Evolutionary conservation across 352 stramenopile genomes (phyloP).

Genomic region (Lagenidium sp.): DNA sequence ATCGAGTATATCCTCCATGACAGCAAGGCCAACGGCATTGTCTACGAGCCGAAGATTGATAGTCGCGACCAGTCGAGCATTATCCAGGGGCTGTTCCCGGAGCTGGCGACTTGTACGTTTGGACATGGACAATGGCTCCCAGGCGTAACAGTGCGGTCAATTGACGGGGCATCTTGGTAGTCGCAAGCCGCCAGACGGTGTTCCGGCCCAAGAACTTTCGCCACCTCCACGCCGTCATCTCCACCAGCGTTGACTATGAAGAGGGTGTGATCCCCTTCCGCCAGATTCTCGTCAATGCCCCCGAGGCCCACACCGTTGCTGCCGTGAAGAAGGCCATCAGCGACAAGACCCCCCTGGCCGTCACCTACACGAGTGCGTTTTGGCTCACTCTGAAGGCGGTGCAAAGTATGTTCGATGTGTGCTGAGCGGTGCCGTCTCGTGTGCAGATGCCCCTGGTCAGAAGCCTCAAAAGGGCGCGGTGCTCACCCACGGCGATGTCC

Average conservation of each 20-base stretch:
- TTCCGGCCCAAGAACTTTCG: constrained; percentile 79
- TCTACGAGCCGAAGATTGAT: constrained; percentile 81
- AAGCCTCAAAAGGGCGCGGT: constrained; percentile 76
- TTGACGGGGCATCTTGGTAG: constrained; percentile 12
- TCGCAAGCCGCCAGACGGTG: constrained; percentile 35
- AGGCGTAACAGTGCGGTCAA: neutral
- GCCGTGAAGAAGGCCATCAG: constrained; percentile 50
- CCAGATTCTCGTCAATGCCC: constrained; percentile 74
- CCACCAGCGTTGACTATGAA: constrained; percentile 59
- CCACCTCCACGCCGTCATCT: constrained; percentile 79
- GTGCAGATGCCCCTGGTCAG: constrained; percentile 62
- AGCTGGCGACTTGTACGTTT: constrained; percentile 61
- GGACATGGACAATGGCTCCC: neutral
- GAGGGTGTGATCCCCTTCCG: constrained; percentile 72
- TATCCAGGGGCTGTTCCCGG: constrained; percentile 61
- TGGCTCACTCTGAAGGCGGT: neutral
- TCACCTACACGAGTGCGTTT: constrained; percentile 73
- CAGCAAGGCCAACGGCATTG: constrained; percentile 60
- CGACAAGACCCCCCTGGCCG: constrained; percentile 60
- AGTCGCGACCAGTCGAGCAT: constrained; percentile 67
- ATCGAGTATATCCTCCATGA: constrained; percentile 80
- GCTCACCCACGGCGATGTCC: constrained; percentile 70
- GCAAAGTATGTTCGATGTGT: neutral
- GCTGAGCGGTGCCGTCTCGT: no score
- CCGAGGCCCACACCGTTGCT: constrained; percentile 52